Base-by-base conservation (phyloP, 768 basidiomycete genomes). In the Postia placenta region DNA sequence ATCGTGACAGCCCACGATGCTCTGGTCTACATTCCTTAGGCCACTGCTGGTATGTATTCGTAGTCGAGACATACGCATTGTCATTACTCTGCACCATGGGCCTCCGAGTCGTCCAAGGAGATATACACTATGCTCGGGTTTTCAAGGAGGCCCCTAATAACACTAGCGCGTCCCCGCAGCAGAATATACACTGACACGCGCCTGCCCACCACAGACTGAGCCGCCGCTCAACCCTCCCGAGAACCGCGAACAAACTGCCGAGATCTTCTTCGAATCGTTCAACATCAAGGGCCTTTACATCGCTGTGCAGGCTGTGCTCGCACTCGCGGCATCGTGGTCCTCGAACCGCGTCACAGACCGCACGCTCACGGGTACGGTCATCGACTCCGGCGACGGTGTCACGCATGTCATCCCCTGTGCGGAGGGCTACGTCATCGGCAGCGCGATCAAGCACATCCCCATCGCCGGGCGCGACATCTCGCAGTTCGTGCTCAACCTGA, bases 231-330 rank as follows among this genome's bases (percentile, higher is more conserved):
- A 99, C 64, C 81, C 95, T 0, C 96, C 96, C 1, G 96, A 99
- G 73, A 99, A 98, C 73, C 79, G 96, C 60, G 96, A 99, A 69
- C 95, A 95, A 67, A 98, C 95, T 0, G 96, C 96, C 17, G 95
- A 98, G 65, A 98, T 98, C 72, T 97, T 99, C 79, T 99, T 98
- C 67, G 96, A 99, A 70, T 95, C 92, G 0, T 99, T 99, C 83
- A 98, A 98, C 70, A 94, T 97, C 72, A 89, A 93, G 64, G 95
- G 95, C 19, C 78, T 97, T 38, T 98, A 98, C 69, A 98, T 99
- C 60, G 96, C 94, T 45, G 96, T 99, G 0, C 96, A 98, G 66
- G 96, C 96, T 28, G 96, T 99, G 4, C 84, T 99, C 9, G 96
- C 96, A 0, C 87, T 99, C 54, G 96, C 96, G 3, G 95, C 95